A percentile compares a stretch with the other conserved stretches of the same genome.
Conservation (phyloP, 1,284 basidiomycete genomes). For the Singerocomus rubriflavus region DNA sequence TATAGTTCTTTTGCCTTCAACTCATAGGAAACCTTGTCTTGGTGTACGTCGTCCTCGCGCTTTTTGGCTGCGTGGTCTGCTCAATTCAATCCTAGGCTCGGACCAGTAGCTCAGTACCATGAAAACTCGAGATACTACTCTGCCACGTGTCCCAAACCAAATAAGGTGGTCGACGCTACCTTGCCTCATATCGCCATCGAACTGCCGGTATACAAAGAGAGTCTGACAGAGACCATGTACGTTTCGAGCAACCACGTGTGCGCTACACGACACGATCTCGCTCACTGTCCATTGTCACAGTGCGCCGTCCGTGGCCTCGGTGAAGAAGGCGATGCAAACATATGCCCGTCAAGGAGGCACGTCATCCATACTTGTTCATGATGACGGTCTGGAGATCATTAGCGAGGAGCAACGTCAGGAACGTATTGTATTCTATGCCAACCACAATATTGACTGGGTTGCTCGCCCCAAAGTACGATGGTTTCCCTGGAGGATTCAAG, state of each 20-base stretch:
- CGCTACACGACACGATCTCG: conserved; percentile 7
- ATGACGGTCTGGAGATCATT: conserved; percentile 72
- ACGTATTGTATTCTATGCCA: conserved; percentile 74
- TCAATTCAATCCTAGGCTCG: conserved; percentile 34
- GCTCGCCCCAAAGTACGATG: conserved; percentile 68
- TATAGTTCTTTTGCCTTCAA: conserved; percentile 64
- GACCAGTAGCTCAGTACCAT: conserved; percentile 72
- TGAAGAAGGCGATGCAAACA: conserved; percentile 88
- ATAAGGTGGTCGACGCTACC: conserved; percentile 55
- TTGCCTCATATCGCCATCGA: conserved; percentile 76
- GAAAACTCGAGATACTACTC: conserved; percentile 75
- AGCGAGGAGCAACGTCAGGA: conserved; percentile 54
- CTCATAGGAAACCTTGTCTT: conserved; percentile 60
- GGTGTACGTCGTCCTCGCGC: conserved; percentile 29
- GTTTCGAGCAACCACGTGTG: conserved; percentile 23
- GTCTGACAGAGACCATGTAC: conserved; percentile 63
- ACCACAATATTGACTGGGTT: conserved; percentile 81
- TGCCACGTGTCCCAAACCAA: conserved; percentile 54
- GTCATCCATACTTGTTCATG: conserved; percentile 72
- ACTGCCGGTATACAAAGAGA: conserved; percentile 82
- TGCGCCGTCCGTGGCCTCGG: conserved; percentile 71
- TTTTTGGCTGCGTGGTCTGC: neutral
- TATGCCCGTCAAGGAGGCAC: conserved; percentile 81
- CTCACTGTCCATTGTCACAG: conserved; percentile 33
- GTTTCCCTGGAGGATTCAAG: conserved; percentile 51